Evolutionary conservation across 139 green algal species (phyloP).

Genomic region (Chlorella sp.): DNA sequence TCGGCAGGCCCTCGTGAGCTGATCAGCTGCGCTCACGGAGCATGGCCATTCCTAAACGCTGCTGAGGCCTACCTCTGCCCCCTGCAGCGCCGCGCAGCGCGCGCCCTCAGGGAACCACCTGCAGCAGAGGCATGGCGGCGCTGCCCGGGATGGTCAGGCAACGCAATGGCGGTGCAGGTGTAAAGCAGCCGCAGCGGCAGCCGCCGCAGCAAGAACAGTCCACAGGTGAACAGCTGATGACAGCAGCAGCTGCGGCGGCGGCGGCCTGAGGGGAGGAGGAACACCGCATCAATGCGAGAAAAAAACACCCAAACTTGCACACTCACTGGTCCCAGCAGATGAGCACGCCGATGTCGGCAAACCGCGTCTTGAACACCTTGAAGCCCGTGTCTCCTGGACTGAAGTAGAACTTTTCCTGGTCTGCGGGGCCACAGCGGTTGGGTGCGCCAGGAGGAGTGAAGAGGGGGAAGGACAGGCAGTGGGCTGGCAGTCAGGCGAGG

Average conservation of each 20-base stretch:
- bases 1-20: too few relatives aligned
- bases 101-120: constrained; percentile 82
- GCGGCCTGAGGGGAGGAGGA: too few relatives aligned
- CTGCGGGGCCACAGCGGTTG: constrained; percentile 5
- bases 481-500: neutral
- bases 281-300: too few relatives aligned
- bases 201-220: too few relatives aligned
- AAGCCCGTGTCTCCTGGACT: constrained; percentile 81
- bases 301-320: too few relatives aligned
- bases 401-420: constrained; percentile 87
- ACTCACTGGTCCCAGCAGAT: constrained; percentile 73
- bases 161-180: too few relatives aligned
- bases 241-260: too few relatives aligned
- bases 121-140: neutral
- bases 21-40: too few relatives aligned
- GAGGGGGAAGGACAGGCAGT: neutral
- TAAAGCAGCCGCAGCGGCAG: neutral
- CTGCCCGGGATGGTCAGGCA: too few relatives aligned
- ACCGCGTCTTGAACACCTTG: constrained; percentile 67
- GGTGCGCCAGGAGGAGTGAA: neutral
- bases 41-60: too few relatives aligned
- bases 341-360: constrained; percentile 60
- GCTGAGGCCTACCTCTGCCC: constrained; percentile 53
- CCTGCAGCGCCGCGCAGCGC: constrained; percentile 63
- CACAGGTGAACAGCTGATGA: too few relatives aligned